These are phyloP conservation scores for Talaromyces sp. DNA, from an alignment of 2,329 filamentous ascomycete genomes.

Conservation along the genomic window DNA sequence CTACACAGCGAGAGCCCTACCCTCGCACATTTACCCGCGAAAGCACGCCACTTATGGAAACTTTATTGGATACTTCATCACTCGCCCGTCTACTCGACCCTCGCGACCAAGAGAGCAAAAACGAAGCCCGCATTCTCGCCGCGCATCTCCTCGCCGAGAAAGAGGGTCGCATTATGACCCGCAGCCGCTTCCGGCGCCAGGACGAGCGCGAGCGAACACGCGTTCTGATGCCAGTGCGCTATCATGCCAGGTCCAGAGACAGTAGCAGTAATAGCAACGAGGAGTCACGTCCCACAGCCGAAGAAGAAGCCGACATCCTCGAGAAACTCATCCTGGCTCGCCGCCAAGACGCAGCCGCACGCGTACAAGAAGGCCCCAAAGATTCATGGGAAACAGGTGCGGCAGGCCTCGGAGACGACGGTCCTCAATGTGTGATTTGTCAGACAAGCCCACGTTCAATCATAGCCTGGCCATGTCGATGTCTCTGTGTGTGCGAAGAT, in stretches of 20 bases:
- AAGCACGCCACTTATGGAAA: constrained; percentile 58
- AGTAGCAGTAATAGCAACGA: constrained; percentile 19
- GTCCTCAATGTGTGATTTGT: constrained; percentile 89
- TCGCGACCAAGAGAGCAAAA: constrained; percentile 68
- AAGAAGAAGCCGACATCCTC: constrained; percentile 58
- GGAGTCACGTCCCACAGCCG: constrained; percentile 37
- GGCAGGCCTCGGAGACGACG: constrained; percentile 67
- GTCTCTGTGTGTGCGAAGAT: constrained; percentile 89
- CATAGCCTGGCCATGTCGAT: constrained; percentile 94
- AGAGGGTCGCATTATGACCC: constrained; percentile 68
- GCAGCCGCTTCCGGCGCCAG: constrained; percentile 63
- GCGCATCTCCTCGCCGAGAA: constrained; percentile 65
- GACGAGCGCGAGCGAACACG: constrained; percentile 65
- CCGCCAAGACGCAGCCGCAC: constrained; percentile 36
- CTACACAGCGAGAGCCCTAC: constrained; percentile 65
- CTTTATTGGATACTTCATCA: constrained; percentile 62
- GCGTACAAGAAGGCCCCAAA: constrained; percentile 23
- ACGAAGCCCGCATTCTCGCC: constrained; percentile 77
- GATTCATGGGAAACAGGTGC: constrained; percentile 65
- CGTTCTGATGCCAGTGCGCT: constrained; percentile 56
- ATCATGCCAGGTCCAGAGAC: constrained; percentile 28
- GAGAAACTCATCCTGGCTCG: constrained; percentile 59
- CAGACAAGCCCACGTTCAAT: constrained; percentile 82
- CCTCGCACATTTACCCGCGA: constrained; percentile 45
- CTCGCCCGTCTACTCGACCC: constrained; percentile 82